These are phyloP conservation scores for Neoascochyta sp. DNA, from an alignment of 2,329 filamentous ascomycete species.

Conservation along the genomic window DNA sequence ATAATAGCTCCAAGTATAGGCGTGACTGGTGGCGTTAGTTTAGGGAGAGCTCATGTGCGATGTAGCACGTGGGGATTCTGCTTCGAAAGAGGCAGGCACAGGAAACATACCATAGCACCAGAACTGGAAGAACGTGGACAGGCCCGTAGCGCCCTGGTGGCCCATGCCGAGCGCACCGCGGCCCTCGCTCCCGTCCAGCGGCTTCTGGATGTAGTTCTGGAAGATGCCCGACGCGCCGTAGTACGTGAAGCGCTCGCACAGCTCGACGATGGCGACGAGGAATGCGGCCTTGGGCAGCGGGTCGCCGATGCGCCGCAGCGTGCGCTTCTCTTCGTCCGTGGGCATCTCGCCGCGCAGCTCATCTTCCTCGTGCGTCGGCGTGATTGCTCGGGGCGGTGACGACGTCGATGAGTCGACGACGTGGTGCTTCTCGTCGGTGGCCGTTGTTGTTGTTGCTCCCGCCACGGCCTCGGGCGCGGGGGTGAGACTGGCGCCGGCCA, in stretches of 20 bases:
- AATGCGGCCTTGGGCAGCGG: no score
- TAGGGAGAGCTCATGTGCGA: no score
- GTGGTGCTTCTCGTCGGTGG: no score
- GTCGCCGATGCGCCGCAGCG: no score
- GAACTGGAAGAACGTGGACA: conserved; percentile 41
- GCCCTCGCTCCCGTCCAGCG: conserved; percentile 30
- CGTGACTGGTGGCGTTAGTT: not conserved
- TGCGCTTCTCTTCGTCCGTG: no score
- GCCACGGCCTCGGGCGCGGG: no score
- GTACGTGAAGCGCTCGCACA: conserved; percentile 13
- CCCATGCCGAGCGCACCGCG: conserved; percentile 38
- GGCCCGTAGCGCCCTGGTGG: conserved; percentile 41
- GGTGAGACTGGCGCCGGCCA: no score
- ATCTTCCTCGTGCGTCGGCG: no score
- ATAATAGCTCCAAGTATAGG: conserved; percentile 9
- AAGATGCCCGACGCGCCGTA: conserved; percentile 11
- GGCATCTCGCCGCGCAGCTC: no score
- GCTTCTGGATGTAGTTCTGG: conserved; percentile 18
- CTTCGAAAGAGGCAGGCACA: conserved; percentile 2
- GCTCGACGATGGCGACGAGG: conserved; percentile 2
- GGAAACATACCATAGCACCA: conserved; percentile 7
- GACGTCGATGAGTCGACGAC: no score
- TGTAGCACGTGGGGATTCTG: not conserved
- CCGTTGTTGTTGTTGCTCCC: no score
- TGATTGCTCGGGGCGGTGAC: no score